Evolutionary conservation across 2,329 filamentous ascomycete species (phyloP), one percentile per base, ranked within the genome.

Genomic region (Blastomyces parvus): DNA sequence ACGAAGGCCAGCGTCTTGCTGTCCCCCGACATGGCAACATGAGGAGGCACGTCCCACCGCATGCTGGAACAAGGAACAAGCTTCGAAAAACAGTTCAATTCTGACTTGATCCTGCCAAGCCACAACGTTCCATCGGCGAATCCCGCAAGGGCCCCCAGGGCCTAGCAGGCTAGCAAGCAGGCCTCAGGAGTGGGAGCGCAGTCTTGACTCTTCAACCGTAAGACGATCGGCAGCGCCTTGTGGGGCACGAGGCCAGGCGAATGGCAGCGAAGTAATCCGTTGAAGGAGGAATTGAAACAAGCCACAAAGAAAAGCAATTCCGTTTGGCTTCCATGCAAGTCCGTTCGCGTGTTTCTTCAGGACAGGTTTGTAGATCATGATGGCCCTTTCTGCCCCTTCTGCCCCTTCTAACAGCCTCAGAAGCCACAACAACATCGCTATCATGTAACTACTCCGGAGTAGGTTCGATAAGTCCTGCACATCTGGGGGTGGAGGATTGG

Each of bases 111-210:
- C 57, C 40, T 42, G 59, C 59, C 59, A 61, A 61, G 59, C 46
- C 19, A 11, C 46, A 40, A 55, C 46, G 59, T 61, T 61, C 48
- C 59, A 61, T 61, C 46, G 33, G 27, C 8, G 3, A 52, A 25
- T 27, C 42, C 17, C n/a, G n/a, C 17, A 46, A 13, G n/a, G n/a
- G 19, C 46, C 5, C 25, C 5, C 44, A 48, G 40, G 40, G 13
- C 40, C 4, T 30, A 13, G 19, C 44, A 19, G n/a, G n/a, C n/a
- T n/a, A n/a, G n/a, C n/a, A n/a, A n/a, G n/a, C n/a, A n/a, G n/a
- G n/a, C n/a, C 14, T 9, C 44, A 46, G 42, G 19, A 36, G 7
- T 36, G 6, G 33, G 40, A 44, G 7, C 14, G 25, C 7, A 25
- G 53, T 17, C 17, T 25, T 22, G n/a, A 36, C 36, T 33, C 56